Evolutionary conservation across 1,139 yeast genomes (phyloP).

Genomic region (Pneumocystis wakefieldiae): DNA sequence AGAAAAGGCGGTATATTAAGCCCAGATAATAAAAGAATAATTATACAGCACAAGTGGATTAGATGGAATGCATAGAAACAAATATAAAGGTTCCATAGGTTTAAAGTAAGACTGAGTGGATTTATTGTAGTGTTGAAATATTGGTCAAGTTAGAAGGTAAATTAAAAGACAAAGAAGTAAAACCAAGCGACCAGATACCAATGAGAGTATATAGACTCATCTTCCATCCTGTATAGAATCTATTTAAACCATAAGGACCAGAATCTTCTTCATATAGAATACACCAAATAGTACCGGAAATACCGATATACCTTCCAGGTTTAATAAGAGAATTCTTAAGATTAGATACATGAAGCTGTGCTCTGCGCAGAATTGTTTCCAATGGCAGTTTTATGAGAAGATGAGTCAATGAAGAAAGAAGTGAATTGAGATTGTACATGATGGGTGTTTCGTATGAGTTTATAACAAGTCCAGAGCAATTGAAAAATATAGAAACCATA

Average conservation of each 20-base stretch:
- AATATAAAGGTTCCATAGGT: no score
- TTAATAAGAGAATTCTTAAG: constrained; percentile 23
- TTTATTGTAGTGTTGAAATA: background rate
- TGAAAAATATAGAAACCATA: constrained; percentile 59
- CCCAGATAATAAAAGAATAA: no score
- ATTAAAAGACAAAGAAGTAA: background rate
- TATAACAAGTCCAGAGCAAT: constrained; percentile 53
- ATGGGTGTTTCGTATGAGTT: constrained; percentile 19
- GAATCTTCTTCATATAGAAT: constrained; percentile 20
- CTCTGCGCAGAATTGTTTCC: constrained; percentile 71
- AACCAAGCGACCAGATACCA: constrained; percentile 9
- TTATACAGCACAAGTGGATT: no score
- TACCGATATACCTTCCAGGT: constrained; percentile 35
- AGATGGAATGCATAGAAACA: no score
- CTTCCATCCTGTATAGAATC: constrained; percentile 10
- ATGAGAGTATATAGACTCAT: constrained; percentile 5
- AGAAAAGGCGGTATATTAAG: no score
- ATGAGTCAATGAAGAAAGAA: constrained; percentile 47
- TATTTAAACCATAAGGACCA: constrained; percentile 2
- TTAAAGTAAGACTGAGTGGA: background rate
- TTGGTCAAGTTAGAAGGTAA: background rate
- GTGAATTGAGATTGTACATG: constrained; percentile 37
- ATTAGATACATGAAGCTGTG: constrained; percentile 46
- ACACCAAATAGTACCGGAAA: constrained; percentile 37
- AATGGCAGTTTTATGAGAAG: constrained; percentile 68